Evolutionary conservation across 1,139 yeast species (phyloP), one percentile per base, ranked within the genome.

Genomic region (Yamadazyma jaroonii): DNA sequence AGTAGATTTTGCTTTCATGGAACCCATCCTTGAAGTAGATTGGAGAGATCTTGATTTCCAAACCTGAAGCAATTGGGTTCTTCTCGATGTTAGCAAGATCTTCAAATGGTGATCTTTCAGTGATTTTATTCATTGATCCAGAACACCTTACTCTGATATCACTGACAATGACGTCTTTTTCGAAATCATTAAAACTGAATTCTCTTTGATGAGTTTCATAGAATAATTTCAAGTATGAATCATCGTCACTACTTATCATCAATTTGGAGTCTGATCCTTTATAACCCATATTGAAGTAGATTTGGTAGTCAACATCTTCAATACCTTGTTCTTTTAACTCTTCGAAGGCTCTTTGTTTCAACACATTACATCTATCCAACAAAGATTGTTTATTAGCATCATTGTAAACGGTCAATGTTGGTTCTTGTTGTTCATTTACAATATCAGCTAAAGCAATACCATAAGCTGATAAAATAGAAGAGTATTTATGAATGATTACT

Each of bases 181-280:
- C 76, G 17, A 57, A 57, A 45, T 81, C 75, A 6, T 75, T 59
- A 55, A 84, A 84, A 0, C 90, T 89, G 61, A 84, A 84, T 54
- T 84, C 92, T 41, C 77, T 70, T 46, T 71, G 64, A 53, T 84
- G 92, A 39, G 67, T 60, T 6, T 63, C 61, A 30, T 72, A 57
- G 51, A 80, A 81, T 36, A 62, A 48, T 31, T 63, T 59, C 30
- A 64, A 57, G 47, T 62, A 56, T 3, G 43, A 48, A 26, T 45
- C 45, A 9, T 46, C 57, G 3, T 58, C 50, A 41, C 47, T 38
- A 21, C 39, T 35, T 29, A 53, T 44, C 52, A 51, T 53, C 37
- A 45, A 42, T 29, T 48, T 44, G 9, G 57, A 44, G 31, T 53
- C 57, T 3, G 56, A 49, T 9, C 57, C 58, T 34, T 45, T 48